These are phyloP conservation scores for Boechera retrofracta DNA, from an alignment of 345 rosid genomes.

Conservation along the genomic window DNA sequence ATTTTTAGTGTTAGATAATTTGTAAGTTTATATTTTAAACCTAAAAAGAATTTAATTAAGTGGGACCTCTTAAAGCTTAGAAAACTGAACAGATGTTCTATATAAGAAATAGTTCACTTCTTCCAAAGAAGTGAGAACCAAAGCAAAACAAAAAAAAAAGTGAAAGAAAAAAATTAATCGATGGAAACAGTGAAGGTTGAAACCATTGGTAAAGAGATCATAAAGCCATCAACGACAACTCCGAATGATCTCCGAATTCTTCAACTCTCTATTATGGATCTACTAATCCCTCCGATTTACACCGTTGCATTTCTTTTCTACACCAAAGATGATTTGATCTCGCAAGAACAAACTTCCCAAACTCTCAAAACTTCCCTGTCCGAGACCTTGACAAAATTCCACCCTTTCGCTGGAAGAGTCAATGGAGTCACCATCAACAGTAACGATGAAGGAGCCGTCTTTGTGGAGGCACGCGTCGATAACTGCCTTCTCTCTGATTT, in stretches of 20 bases:
- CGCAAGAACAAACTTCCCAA: neutral
- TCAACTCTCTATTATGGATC: conserved; percentile 1
- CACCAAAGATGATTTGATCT: conserved; percentile 1
- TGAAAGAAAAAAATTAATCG: neutral
- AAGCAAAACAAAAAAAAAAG: neutral
- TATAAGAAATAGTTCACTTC: neutral
- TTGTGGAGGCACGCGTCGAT: neutral
- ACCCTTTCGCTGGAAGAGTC: neutral
- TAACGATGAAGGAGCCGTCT: neutral
- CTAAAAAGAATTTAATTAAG: neutral
- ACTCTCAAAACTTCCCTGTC: neutral
- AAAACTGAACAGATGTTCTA: neutral
- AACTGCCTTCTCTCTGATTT: neutral
- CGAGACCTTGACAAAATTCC: neutral
- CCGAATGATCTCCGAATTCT: neutral
- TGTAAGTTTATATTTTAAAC: no score
- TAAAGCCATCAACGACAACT: neutral
- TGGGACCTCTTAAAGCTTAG: neutral
- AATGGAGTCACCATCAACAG: neutral
- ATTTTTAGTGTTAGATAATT: no score
- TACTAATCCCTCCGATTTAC: neutral
- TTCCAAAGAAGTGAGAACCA: neutral
- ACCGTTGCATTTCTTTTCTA: conserved; percentile 1
- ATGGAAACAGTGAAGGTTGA: neutral
- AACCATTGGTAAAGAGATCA: neutral